phyloP scores from a whole-genome alignment of 2,329 filamentous ascomycete species.

The Aspergillus sp. region DNA sequence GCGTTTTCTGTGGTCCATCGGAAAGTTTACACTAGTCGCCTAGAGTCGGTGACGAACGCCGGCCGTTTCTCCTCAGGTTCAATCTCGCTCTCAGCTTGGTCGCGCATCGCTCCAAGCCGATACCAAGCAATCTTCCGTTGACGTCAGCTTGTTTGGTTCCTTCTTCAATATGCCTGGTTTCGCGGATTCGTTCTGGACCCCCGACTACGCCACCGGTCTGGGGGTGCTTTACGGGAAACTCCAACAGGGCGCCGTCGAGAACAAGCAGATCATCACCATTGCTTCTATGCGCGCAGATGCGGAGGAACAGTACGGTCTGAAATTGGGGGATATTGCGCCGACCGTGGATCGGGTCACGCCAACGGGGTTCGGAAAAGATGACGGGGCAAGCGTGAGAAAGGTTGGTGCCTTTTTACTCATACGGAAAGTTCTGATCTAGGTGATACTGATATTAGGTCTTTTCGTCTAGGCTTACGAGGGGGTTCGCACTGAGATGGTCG shows the following conservation, averaged over 20 bases:
- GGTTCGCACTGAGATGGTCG: constrained; percentile 87
- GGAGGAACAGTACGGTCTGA: constrained; percentile 83
- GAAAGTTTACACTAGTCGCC: constrained; percentile 1
- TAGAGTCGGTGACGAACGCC: constrained; percentile 1
- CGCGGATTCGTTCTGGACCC: constrained; percentile 95
- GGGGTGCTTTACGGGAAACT: constrained; percentile 95
- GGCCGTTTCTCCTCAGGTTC: neutral
- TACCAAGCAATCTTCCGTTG: neutral
- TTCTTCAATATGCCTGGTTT: constrained; percentile 74
- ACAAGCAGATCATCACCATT: constrained; percentile 88
- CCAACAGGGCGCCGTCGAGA: constrained; percentile 92
- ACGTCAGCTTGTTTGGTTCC: neutral
- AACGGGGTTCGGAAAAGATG: constrained; percentile 84
- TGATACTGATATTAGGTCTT: neutral
- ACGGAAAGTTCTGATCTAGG: neutral
- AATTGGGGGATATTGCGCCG: constrained; percentile 77
- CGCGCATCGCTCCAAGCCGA: neutral
- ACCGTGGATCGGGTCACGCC: constrained; percentile 73
- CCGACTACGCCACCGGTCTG: constrained; percentile 93
- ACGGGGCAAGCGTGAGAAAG: constrained; percentile 94
- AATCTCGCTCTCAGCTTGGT: neutral
- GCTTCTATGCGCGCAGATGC: constrained; percentile 94
- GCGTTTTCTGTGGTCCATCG: neutral
- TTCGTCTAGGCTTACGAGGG: constrained; percentile 80
- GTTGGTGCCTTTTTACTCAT: constrained; percentile 50